Evolutionary conservation across 2,329 filamentous ascomycete species (phyloP), one percentile per base, ranked within the genome.

Genomic region (Macrophomina pseudophaseolina): DNA sequence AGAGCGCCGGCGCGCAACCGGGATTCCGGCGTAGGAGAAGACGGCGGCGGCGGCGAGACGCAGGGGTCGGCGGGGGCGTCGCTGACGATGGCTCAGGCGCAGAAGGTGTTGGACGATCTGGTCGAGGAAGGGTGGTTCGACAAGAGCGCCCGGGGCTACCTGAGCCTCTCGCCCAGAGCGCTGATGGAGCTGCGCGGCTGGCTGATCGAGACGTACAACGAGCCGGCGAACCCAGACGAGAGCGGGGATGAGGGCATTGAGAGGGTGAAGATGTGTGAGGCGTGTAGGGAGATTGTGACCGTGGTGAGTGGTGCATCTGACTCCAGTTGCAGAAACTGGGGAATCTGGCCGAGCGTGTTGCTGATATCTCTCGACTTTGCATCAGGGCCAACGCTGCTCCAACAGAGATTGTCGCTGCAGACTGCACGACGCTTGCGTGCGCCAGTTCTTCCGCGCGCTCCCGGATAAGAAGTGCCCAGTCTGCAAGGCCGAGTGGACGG

Each of bases 171-270:
- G 62, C 87, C 93, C 3, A 86, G 94, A 8, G 90, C 88, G 1
- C 81, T 99, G 71, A 88, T 98, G 83, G 95, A 99, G 82, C 81
- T 99, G 66, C 85, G 90, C 67, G 84, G 86, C 1, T 98, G 94
- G 89, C 84, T 99, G 58, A 81, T 92, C n/a, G 91, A 92, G 64
- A 92, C 90, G 33, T 99, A 97, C 79, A 98, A 99, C 74, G 91
- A 96, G 65, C 80, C 85, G 0, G 79, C 81, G 0, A 40, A 76
- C 0, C 87, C 87, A 40, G 79, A 79, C 30, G 80, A 79, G 1
- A 78, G 74, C 0, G 67, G 67, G 11, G 70, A 69, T 9, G 66
- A 54, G 44, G 59, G 14, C 7, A 86, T 83, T 86, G 69, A 92
- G 74, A 88, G 88, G 69, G 91, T 99, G 76, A 97, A 95, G 80